Percentiles rank a stretch among this genome's conserved stretches.
phyloP scores from a whole-genome alignment of 352 stramenopile genomes.

The Aphanomyces cochlioides region DNA sequence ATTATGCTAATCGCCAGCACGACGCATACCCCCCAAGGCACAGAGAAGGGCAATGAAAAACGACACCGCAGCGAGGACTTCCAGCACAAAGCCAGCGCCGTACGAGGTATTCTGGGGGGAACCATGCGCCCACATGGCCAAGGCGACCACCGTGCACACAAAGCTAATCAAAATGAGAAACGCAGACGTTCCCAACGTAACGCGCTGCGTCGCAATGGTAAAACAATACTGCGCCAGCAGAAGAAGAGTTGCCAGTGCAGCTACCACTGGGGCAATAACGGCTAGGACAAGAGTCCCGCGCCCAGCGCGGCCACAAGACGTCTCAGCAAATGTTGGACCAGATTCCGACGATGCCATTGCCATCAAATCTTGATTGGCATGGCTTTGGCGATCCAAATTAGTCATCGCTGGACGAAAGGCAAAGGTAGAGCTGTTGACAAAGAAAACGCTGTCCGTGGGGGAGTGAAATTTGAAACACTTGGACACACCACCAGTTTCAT shows the following conservation, averaged over 20 bases:
- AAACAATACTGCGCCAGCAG: background rate
- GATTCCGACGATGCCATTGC: background rate
- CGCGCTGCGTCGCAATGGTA: background rate
- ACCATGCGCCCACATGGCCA: background rate
- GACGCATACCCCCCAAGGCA: background rate
- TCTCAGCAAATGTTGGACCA: background rate
- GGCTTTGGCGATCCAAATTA: background rate
- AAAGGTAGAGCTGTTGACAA: background rate
- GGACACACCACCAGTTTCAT: background rate
- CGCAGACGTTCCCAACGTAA: background rate
- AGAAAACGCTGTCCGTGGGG: background rate
- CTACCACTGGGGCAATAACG: background rate
- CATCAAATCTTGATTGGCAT: background rate
- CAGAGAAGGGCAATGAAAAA: background rate
- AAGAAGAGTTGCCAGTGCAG: background rate
- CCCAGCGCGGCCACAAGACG: background rate
- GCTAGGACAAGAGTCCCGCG: background rate
- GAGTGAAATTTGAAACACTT: conserved; percentile 10
- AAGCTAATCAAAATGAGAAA: background rate
- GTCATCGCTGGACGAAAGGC: background rate
- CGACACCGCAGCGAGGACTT: background rate
- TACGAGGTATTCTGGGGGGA: background rate
- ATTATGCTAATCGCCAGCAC: background rate
- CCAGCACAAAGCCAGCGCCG: background rate
- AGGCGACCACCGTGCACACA: background rate